Conservation (phyloP, 768 basidiomycete species). For the Pulveroboletus sp. region DNA sequence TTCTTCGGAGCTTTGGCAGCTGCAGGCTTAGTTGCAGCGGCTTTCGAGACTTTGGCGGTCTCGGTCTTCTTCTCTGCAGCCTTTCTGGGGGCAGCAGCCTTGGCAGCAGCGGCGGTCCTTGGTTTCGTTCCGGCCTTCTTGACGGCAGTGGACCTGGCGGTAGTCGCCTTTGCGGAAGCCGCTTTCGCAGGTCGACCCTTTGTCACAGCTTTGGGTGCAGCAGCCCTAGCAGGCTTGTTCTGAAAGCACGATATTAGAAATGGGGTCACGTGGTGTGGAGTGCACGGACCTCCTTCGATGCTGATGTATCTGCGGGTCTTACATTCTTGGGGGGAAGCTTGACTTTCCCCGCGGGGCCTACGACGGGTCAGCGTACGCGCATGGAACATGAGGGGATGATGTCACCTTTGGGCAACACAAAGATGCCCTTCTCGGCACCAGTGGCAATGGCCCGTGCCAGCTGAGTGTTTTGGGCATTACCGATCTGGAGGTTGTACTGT, state of each 20-base stretch:
- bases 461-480: conserved; percentile 71
- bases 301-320: conserved; percentile 44
- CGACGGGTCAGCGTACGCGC: conserved; percentile 3
- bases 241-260: conserved; percentile 11
- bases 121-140: conserved; percentile 36
- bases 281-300: conserved; percentile 56
- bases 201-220: conserved; percentile 21
- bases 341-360: conserved; percentile 50
- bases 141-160: conserved; percentile 20
- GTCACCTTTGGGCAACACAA: conserved; percentile 84
- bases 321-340: conserved; percentile 64
- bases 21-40: conserved; percentile 13
- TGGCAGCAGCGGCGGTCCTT: conserved; percentile 27
- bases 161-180: conserved; percentile 22
- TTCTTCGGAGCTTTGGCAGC: conserved; percentile 31
- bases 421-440: conserved; percentile 81
- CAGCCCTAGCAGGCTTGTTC: conserved; percentile 33
- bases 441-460: conserved; percentile 74
- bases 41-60: conserved; percentile 34
- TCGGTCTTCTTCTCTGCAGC: conserved; percentile 31
- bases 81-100: conserved; percentile 41
- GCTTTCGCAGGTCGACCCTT: conserved; percentile 29
- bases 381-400: conserved; percentile 1
- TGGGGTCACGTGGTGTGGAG: conserved; percentile 20
- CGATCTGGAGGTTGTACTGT: conserved; percentile 77